phyloP scores from a whole-genome alignment of 2,329 filamentous ascomycete genomes.

The Epichloe elymi region DNA sequence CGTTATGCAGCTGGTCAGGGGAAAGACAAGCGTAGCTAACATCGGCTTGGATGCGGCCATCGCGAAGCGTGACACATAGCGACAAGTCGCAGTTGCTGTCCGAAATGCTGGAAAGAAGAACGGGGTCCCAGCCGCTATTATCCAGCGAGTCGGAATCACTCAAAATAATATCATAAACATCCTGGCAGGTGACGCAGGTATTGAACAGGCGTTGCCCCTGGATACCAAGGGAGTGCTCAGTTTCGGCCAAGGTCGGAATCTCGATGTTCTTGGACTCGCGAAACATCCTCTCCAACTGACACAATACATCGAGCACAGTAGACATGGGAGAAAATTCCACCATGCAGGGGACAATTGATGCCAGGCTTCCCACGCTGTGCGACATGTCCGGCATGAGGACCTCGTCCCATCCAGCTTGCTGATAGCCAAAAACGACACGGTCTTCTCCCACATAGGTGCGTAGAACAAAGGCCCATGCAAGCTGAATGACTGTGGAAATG shows the following conservation, averaged over 20 bases:
- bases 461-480: conserved; percentile 47
- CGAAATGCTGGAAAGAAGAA: conserved; percentile 4
- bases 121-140: conserved; percentile 6
- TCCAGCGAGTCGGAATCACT: conserved; percentile 7
- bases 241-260: conserved; percentile 30
- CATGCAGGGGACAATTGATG: conserved; percentile 23
- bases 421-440: conserved; percentile 42
- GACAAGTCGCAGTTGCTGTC: conserved; percentile 31
- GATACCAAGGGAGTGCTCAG: conserved; percentile 32
- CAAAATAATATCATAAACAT: conserved; percentile 18
- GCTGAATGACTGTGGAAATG: conserved; percentile 36
- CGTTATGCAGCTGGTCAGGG: conserved; percentile 29
- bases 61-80: conserved; percentile 29
- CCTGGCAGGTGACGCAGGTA: conserved; percentile 35
- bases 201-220: conserved; percentile 34
- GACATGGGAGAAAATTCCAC: conserved; percentile 19
- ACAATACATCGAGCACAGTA: conserved; percentile 20
- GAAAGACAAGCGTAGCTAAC: conserved; percentile 31
- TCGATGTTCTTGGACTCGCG: conserved; percentile 22
- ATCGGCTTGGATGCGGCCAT: conserved; percentile 28
- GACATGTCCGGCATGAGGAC: conserved; percentile 27
- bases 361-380: conserved; percentile 33
- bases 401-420: conserved; percentile 30
- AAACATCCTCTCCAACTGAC: conserved; percentile 17
- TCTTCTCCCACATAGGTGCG: conserved; percentile 39